A percentile compares a stretch with the other conserved stretches of the same genome.
phyloP scores from a whole-genome alignment of 23 red algal genomes.

The Gracilaria gracilis region DNA sequence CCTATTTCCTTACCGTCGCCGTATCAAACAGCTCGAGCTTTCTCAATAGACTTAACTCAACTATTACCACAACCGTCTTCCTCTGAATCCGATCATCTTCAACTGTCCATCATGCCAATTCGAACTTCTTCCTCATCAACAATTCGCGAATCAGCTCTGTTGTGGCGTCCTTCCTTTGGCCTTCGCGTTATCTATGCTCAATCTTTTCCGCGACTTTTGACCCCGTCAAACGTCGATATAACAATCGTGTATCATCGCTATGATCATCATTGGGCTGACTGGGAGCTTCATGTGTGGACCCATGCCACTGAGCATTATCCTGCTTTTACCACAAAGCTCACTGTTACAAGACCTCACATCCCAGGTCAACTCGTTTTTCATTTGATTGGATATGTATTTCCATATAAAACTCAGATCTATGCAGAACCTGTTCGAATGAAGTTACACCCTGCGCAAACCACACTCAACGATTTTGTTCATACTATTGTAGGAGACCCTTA shows the following conservation, averaged over 20 bases:
- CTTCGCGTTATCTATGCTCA: slow-evolving; percentile 28
- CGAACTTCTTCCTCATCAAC: not conserved
- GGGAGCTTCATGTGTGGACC: slow-evolving; percentile 58
- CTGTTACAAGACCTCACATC: not conserved
- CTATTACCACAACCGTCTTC: not conserved
- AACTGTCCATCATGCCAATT: slow-evolving; percentile 13
- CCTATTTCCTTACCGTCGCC: not conserved
- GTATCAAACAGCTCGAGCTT: not conserved
- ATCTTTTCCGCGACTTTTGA: slow-evolving; percentile 38
- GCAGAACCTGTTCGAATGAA: slow-evolving; percentile 56
- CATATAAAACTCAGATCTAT: slow-evolving; percentile 34
- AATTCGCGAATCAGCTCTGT: not conserved
- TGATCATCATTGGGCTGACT: slow-evolving; percentile 44
- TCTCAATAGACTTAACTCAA: slow-evolving; percentile 15
- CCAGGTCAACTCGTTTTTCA: slow-evolving; percentile 45
- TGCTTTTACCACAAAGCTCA: slow-evolving; percentile 30
- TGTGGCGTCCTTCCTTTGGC: slow-evolving; percentile 28
- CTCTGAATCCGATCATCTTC: not conserved
- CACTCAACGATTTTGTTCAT: slow-evolving; percentile 26
- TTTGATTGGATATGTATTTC: slow-evolving; percentile 40
- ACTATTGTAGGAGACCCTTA: slow-evolving; percentile 33
- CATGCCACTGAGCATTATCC: slow-evolving; percentile 21
- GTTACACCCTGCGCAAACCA: slow-evolving; percentile 7
- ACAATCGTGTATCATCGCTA: slow-evolving; percentile 48
- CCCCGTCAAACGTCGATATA: slow-evolving; percentile 10